phyloP scores from a whole-genome alignment of 164 flowering plant genomes.

The Chloranthus sessilifolius region DNA sequence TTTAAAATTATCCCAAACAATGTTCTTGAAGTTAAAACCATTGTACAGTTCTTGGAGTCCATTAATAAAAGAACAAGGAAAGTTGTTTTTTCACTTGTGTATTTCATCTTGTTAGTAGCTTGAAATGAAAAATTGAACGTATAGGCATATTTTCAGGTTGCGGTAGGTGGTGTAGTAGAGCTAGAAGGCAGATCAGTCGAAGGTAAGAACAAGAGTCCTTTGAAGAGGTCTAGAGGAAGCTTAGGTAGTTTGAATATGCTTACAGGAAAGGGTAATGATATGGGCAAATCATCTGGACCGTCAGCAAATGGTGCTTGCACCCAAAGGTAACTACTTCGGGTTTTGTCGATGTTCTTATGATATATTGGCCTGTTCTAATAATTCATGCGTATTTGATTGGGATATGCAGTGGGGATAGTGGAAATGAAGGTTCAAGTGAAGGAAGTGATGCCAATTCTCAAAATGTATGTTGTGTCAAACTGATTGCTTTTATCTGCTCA shows the following conservation, averaged over 20 bases:
- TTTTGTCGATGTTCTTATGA: neutral
- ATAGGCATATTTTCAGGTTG: conserved; percentile 16
- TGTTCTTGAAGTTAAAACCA: too few species aligned
- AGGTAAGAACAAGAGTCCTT: conserved; percentile 17
- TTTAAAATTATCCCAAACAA: too few species aligned
- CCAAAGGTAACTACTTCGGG: conserved; percentile 18
- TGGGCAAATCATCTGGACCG: conserved; percentile 34
- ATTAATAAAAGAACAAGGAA: too few species aligned
- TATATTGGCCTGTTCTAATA: neutral
- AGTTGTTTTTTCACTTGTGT: too few species aligned
- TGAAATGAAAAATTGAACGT: conserved; percentile 1
- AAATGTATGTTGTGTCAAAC: conserved; percentile 17
- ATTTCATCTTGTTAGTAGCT: neutral
- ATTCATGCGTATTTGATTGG: conserved; percentile 8
- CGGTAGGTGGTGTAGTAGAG: conserved; percentile 17
- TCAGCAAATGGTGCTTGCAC: conserved; percentile 22
- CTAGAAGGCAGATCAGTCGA: conserved; percentile 24
- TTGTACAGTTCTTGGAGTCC: too few species aligned
- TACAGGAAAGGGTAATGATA: conserved; percentile 34
- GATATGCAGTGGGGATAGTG: conserved; percentile 26
- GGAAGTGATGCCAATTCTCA: conserved; percentile 29
- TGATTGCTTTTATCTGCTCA: neutral
- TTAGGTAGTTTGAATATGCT: conserved; percentile 48
- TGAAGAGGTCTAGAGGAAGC: conserved; percentile 36
- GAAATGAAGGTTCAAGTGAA: conserved; percentile 28